Percentiles rank a stretch among this genome's conserved stretches.
Conservation (phyloP, 2,329 filamentous ascomycete species). For the Leptographium wingfieldii region DNA sequence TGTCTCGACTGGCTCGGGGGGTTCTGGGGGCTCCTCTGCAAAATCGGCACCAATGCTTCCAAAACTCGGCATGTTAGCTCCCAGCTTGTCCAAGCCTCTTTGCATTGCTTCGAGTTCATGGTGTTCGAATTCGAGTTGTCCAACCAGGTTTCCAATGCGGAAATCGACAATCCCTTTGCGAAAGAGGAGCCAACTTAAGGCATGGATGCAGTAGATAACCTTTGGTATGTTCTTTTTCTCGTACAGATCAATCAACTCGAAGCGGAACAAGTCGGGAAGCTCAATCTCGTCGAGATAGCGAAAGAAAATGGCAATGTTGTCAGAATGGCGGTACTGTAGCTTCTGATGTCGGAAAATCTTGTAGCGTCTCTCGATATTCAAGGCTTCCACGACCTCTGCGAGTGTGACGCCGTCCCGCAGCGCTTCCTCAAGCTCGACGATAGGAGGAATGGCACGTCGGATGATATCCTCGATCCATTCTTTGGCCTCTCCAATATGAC, state of each 20-base stretch:
- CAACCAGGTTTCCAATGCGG: constrained; percentile 90
- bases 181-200: constrained; percentile 91
- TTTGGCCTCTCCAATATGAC: constrained; percentile 96
- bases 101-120: constrained; percentile 96
- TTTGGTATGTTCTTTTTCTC: constrained; percentile 99
- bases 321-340: constrained; percentile 88
- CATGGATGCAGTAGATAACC: constrained; percentile 97
- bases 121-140: constrained; percentile 92
- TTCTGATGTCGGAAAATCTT: constrained; percentile 78
- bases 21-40: constrained; percentile 68
- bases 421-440: constrained; percentile 87
- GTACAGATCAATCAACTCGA: constrained; percentile 94
- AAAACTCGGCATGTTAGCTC: constrained; percentile 93
- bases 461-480: constrained; percentile 96
- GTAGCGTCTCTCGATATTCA: constrained; percentile 62
- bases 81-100: constrained; percentile 90
- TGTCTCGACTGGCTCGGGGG: constrained; percentile 70
- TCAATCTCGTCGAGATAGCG: constrained; percentile 84
- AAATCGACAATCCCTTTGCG: constrained; percentile 92
- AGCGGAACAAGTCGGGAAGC: constrained; percentile 87
- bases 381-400: constrained; percentile 82
- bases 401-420: constrained; percentile 86
- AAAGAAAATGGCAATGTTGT: constrained; percentile 97
- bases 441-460: constrained; percentile 72
- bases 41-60: constrained; percentile 95